Conservation (phyloP, 2,329 filamentous ascomycete genomes). For the Cryphonectria parasitica region DNA sequence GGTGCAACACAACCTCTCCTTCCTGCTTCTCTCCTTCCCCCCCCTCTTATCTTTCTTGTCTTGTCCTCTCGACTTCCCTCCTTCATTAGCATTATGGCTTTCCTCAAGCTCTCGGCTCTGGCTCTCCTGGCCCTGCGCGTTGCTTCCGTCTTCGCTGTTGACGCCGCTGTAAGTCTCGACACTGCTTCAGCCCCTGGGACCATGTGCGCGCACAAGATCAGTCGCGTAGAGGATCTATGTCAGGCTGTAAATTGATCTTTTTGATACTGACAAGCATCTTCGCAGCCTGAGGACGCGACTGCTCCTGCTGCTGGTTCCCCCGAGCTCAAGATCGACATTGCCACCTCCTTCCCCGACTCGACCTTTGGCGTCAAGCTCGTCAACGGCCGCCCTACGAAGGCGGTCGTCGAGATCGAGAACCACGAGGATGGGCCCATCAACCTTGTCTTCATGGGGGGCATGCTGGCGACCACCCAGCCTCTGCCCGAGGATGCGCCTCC, state of each 20-base stretch:
- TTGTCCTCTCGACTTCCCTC: constrained; percentile 24
- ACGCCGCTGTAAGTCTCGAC: constrained; percentile 58
- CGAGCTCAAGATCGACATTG: constrained; percentile 66
- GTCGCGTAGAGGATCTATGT: constrained; percentile 26
- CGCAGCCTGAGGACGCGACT: constrained; percentile 32
- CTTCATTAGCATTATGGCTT: constrained; percentile 63
- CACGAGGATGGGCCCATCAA: constrained; percentile 76
- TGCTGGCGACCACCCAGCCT: constrained; percentile 63
- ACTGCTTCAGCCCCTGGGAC: constrained; percentile 30
- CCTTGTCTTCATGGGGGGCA: constrained; percentile 77
- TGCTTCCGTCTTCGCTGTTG: constrained; percentile 63
- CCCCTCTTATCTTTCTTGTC: constrained; percentile 22
- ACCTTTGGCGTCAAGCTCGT: constrained; percentile 94
- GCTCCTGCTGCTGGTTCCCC: constrained; percentile 36
- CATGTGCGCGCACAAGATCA: neutral
- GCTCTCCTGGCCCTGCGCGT: constrained; percentile 72
- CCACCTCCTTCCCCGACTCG: constrained; percentile 66
- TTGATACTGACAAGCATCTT: constrained; percentile 8
- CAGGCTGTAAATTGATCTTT: constrained; percentile 15
- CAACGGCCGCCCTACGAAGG: constrained; percentile 85
- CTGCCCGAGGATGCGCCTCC: constrained; percentile 53
- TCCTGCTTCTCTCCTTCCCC: constrained; percentile 16
- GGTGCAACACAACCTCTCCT: constrained; percentile 27
- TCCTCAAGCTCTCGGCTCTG: constrained; percentile 72
- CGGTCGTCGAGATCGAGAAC: constrained; percentile 82